Evolutionary conservation across 2,329 filamentous ascomycete species (phyloP).

Genomic region (Cladosporium colombiae): DNA sequence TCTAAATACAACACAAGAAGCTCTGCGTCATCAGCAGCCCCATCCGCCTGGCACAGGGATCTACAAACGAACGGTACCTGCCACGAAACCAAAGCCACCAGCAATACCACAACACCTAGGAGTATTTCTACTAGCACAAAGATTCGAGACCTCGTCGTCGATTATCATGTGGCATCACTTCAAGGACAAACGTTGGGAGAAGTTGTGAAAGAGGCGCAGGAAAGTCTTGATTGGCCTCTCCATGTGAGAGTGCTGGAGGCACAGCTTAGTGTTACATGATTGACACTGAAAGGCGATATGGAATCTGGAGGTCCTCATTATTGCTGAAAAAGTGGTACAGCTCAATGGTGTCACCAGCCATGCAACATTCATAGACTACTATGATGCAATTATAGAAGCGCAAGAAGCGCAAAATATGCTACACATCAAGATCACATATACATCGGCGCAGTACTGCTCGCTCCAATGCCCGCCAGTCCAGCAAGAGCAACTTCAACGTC

Average conservation of each 20-base stretch:
- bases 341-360: not conserved
- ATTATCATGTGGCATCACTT: not conserved
- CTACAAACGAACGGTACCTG: not conserved
- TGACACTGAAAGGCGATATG: not conserved
- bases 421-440: not conserved
- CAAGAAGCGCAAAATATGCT: not conserved
- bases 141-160: not conserved
- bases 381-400: not conserved
- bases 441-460: constrained; percentile 10
- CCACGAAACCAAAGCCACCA: not conserved
- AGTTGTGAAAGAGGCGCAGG: not conserved
- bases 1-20: not conserved
- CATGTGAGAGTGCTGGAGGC: not conserved
- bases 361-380: not conserved
- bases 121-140: not conserved
- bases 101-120: not conserved
- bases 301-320: not conserved
- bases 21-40: not conserved
- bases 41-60: not conserved
- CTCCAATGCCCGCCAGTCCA: constrained; percentile 21
- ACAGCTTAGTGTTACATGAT: not conserved
- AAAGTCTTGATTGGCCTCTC: not conserved
- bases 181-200: not conserved
- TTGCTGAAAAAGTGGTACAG: not conserved
- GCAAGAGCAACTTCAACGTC: constrained; percentile 27